Percentiles rank a stretch among this genome's conserved stretches.
Conservation (phyloP, 148 eudicot species). For the Amaranthus cruentus region DNA sequence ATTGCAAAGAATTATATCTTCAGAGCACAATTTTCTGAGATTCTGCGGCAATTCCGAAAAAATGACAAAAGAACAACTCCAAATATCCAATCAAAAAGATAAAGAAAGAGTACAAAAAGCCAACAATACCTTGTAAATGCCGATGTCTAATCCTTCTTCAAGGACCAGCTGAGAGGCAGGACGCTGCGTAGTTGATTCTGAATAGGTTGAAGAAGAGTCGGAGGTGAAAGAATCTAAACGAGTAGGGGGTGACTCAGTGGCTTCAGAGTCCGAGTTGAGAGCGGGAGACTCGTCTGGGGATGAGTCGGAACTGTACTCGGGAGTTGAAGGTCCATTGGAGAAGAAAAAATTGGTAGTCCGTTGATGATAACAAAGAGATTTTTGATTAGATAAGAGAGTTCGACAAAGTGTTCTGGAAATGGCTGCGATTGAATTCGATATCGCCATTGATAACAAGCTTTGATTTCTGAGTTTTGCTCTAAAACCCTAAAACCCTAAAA, state of each 20-base stretch:
- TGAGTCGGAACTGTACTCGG: slow-evolving; percentile 22
- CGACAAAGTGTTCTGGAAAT: slow-evolving; percentile 16
- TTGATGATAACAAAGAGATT: background rate
- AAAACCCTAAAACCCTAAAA: slow-evolving; percentile 25
- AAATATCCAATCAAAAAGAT: background rate
- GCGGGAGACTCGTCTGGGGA: slow-evolving; percentile 23
- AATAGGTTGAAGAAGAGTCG: slow-evolving; percentile 10
- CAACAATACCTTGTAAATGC: slow-evolving; percentile 47
- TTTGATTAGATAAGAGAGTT: slow-evolving; percentile 13
- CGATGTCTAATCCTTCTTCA: slow-evolving; percentile 63
- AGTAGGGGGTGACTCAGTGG: slow-evolving; percentile 22
- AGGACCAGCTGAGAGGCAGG: slow-evolving; percentile 25
- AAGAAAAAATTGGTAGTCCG: slow-evolving; percentile 27
- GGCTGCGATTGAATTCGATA: slow-evolving; percentile 11
- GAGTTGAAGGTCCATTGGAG: slow-evolving; percentile 33
- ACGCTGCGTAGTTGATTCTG: slow-evolving; percentile 15
- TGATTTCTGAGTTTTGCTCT: background rate
- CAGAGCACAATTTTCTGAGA: too few relatives aligned
- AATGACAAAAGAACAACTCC: too few relatives aligned
- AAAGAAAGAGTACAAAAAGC: background rate
- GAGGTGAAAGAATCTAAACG: slow-evolving; percentile 20
- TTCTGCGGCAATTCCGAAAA: too few relatives aligned
- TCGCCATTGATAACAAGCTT: slow-evolving; percentile 12
- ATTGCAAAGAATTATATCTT: too few relatives aligned
- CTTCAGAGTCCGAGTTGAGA: slow-evolving; percentile 23